These are phyloP conservation scores for Colletotrichum sp. DNA, from an alignment of 2,329 filamentous ascomycete species.

Conservation along the genomic window DNA sequence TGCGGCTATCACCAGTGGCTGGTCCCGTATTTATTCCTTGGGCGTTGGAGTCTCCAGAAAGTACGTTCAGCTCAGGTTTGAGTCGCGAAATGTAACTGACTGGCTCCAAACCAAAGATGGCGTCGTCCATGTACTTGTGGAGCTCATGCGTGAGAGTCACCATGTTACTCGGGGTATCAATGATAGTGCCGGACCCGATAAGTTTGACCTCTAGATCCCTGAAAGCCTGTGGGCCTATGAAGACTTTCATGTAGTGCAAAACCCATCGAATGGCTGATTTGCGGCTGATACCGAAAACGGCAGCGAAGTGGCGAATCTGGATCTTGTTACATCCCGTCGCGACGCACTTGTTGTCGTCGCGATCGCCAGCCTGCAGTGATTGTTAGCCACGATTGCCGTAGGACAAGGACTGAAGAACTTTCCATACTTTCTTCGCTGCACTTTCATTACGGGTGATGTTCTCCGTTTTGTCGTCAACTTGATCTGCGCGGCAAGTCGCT, in stretches of 20 bases:
- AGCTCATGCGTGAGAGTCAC: neutral
- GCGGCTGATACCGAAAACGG: neutral
- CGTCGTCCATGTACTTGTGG: neutral
- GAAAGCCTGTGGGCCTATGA: neutral
- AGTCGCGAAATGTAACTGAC: accelerated
- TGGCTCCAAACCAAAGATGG: neutral
- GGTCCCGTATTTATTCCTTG: neutral
- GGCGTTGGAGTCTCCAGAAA: neutral
- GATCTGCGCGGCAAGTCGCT: neutral
- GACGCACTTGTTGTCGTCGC: neutral
- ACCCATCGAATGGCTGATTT: neutral
- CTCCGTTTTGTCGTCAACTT: neutral
- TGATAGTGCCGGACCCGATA: accelerated
- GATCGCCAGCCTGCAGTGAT: neutral
- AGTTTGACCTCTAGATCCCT: neutral
- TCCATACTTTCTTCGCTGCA: neutral
- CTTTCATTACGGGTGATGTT: neutral
- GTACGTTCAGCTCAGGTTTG: neutral
- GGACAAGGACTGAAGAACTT: accelerated
- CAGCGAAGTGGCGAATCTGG: neutral
- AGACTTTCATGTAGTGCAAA: no score
- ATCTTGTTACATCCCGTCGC: accelerated
- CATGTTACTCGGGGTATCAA: neutral
- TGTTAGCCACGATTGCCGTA: neutral
- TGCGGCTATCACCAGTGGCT: neutral